Conservation (phyloP, 2,329 filamentous ascomycete species). For the Exophiala bonariae region DNA sequence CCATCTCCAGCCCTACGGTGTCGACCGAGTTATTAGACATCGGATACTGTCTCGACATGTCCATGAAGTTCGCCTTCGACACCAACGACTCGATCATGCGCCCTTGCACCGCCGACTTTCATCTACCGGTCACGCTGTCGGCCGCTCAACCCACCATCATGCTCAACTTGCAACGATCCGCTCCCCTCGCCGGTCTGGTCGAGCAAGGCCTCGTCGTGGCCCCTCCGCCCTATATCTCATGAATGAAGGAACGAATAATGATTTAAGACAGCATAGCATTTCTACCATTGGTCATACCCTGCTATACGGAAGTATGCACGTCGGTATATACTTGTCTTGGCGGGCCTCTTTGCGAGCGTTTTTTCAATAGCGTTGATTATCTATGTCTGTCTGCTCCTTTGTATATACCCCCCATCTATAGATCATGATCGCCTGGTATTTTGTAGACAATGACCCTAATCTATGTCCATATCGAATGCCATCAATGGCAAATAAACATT, state of each 20-base stretch:
- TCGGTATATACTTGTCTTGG: too few species aligned
- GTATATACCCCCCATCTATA: too few species aligned
- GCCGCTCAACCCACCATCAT: constrained; percentile 9
- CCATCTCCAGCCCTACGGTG: constrained; percentile 18
- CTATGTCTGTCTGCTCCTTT: too few species aligned
- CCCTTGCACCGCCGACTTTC: constrained; percentile 11
- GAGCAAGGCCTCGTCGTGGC: constrained; percentile 14
- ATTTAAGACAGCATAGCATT: too few species aligned
- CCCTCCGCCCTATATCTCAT: constrained; percentile 21
- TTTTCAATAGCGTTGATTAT: too few species aligned
- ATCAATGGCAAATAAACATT: too few species aligned
- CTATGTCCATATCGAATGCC: too few species aligned
- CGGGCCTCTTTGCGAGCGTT: too few species aligned
- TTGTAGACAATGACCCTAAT: too few species aligned
- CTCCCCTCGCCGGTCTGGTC: constrained; percentile 15
- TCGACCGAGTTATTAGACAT: constrained; percentile 17
- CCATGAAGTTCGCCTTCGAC: constrained; percentile 15
- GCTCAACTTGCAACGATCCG: constrained; percentile 9
- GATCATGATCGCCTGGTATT: too few species aligned
- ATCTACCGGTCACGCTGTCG: constrained; percentile 16
- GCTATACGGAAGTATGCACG: too few species aligned
- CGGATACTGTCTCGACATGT: constrained; percentile 18
- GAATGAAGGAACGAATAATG: constrained; percentile 3
- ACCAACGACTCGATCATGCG: constrained; percentile 3
- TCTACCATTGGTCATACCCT: too few species aligned